A percentile compares a stretch with the other conserved stretches of the same genome.
Evolutionary conservation across 169 alveolate species (phyloP).

Genomic region (Plasmodium gaboni): DNA sequence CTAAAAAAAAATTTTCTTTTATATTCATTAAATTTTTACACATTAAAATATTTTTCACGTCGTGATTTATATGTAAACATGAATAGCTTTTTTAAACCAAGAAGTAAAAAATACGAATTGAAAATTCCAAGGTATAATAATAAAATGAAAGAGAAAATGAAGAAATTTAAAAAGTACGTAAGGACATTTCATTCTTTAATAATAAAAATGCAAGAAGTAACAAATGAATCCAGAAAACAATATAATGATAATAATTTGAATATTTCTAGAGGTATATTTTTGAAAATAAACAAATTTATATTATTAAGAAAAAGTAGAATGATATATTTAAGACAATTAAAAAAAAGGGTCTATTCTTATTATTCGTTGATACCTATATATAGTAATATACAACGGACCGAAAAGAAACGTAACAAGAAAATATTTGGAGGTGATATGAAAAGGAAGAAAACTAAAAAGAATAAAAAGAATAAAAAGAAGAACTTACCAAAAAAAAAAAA

Average conservation of each 20-base stretch:
- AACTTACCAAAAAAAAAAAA: neutral
- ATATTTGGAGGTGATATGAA: neutral
- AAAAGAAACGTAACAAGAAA: no score
- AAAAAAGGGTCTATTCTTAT: slow-evolving; percentile 11
- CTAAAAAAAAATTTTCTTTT: slow-evolving; percentile 47
- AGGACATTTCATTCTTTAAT: neutral
- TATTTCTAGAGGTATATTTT: neutral
- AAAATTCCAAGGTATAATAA: slow-evolving; percentile 25
- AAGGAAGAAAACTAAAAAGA: neutral
- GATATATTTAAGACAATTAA: slow-evolving; percentile 15
- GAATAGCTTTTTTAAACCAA: neutral
- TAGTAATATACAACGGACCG: neutral
- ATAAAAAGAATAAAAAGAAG: no score
- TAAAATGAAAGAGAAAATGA: neutral
- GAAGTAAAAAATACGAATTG: slow-evolving; percentile 5
- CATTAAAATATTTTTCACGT: slow-evolving; percentile 38
- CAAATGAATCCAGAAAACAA: neutral
- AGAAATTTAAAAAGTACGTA: neutral
- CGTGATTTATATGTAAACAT: slow-evolving; percentile 10
- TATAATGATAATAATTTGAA: neutral
- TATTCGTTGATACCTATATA: slow-evolving; percentile 6
- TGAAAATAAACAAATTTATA: slow-evolving; percentile 8
- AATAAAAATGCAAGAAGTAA: neutral
- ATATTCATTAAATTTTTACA: slow-evolving; percentile 32
- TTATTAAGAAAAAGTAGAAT: slow-evolving; percentile 13